phyloP scores from a whole-genome alignment of 2,329 filamentous ascomycete species.

The Clonostachys rosea region DNA sequence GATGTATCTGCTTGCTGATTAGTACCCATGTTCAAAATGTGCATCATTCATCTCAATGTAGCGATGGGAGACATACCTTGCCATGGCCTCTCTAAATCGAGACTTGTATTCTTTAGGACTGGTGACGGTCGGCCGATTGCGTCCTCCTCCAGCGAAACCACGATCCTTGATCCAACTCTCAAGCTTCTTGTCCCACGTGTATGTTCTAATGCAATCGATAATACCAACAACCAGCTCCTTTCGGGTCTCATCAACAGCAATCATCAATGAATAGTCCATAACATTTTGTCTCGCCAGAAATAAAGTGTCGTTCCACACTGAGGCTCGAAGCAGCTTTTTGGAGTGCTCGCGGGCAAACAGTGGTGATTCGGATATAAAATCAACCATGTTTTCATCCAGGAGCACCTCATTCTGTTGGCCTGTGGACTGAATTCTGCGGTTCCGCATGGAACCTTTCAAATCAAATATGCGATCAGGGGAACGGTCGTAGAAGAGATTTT shows the following conservation, averaged over 20 bases:
- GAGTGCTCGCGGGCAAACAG: slow-evolving; percentile 94
- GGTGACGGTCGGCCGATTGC: slow-evolving; percentile 89
- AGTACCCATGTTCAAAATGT: neutral
- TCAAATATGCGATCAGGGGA: slow-evolving; percentile 88
- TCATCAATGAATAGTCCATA: slow-evolving; percentile 99
- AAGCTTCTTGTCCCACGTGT: slow-evolving; percentile 99
- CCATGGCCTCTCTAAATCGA: slow-evolving; percentile 94
- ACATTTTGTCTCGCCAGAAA: slow-evolving; percentile 94
- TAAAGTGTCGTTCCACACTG: slow-evolving; percentile 95
- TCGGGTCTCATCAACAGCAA: slow-evolving; percentile 84
- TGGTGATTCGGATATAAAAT: slow-evolving; percentile 97
- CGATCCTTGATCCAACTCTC: slow-evolving; percentile 99
- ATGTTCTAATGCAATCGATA: slow-evolving; percentile 96
- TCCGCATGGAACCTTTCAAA: slow-evolving; percentile 96
- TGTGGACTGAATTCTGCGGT: slow-evolving; percentile 93
- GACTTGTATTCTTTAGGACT: slow-evolving; percentile 97
- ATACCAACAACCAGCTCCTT: slow-evolving; percentile 96
- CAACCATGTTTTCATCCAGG: slow-evolving; percentile 97
- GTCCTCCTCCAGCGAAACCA: slow-evolving; percentile 70
- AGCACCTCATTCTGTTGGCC: slow-evolving; percentile 96
- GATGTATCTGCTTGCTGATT: slow-evolving; percentile 49
- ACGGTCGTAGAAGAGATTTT: slow-evolving; percentile 96
- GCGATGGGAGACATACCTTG: slow-evolving; percentile 56
- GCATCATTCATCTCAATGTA: neutral
- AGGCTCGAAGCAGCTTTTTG: slow-evolving; percentile 85